These are phyloP conservation scores for Lipomyces oligophaga DNA, from an alignment of 805 yeast genomes.

Conservation along the genomic window DNA sequence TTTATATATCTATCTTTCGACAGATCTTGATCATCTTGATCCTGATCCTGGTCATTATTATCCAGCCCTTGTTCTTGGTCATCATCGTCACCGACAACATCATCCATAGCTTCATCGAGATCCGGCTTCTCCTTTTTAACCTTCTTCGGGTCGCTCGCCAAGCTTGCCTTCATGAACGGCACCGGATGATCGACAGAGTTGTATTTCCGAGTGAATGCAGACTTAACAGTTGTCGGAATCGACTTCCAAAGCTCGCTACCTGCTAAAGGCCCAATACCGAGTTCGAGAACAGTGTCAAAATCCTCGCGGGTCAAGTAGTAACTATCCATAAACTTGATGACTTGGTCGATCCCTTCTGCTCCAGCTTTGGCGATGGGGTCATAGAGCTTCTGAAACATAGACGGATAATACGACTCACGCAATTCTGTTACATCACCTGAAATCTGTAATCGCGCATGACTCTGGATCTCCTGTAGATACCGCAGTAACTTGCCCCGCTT, in stretches of 20 bases:
- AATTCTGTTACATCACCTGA: slow-evolving; percentile 71
- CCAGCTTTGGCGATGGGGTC: slow-evolving; percentile 56
- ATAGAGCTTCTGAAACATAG: slow-evolving; percentile 53
- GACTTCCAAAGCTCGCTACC: slow-evolving; percentile 52
- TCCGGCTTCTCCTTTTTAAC: slow-evolving; percentile 48
- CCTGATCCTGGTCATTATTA: slow-evolving; percentile 42
- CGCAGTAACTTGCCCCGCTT: slow-evolving; percentile 57
- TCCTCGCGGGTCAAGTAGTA: slow-evolving; percentile 87
- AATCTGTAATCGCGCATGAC: slow-evolving; percentile 77
- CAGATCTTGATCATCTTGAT: slow-evolving; percentile 41
- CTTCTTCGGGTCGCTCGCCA: slow-evolving; percentile 40
- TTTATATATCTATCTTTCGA: slow-evolving; percentile 63
- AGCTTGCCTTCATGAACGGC: slow-evolving; percentile 59
- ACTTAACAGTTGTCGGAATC: slow-evolving; percentile 71
- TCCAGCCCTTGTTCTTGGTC: slow-evolving; percentile 37
- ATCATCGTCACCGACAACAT: slow-evolving; percentile 51
- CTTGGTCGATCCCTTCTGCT: slow-evolving; percentile 59
- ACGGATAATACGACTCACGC: slow-evolving; percentile 63
- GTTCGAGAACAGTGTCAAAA: slow-evolving; percentile 83
- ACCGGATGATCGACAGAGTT: slow-evolving; percentile 76
- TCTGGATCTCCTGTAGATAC: slow-evolving; percentile 78
- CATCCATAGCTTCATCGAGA: slow-evolving; percentile 53
- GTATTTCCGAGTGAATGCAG: slow-evolving; percentile 82
- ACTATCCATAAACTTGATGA: slow-evolving; percentile 71
- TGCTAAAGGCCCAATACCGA: slow-evolving; percentile 60